Evolutionary conservation across 2,329 filamentous ascomycete genomes (phyloP), one percentile per base, ranked within the genome.

Genomic region (Scedosporium minutisporum): DNA sequence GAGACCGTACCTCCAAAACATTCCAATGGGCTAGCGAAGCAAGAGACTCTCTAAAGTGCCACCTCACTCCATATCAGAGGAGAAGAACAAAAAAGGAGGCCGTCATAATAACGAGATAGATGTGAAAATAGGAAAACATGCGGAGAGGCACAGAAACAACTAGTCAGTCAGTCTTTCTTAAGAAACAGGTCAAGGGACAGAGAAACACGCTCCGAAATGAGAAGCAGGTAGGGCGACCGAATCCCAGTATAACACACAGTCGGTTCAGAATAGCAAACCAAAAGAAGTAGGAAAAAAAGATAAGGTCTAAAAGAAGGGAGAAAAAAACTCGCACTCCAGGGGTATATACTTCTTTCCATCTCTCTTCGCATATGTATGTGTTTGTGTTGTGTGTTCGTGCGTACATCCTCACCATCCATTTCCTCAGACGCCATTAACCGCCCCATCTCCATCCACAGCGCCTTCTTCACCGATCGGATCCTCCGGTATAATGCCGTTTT

Each of bases 401-500:
- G 18, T 33, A 38, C 6, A 58, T 18, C 44, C 46, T n/a, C 42
- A 14, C 6, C 44, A 4, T 48, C 21, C 42, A 27, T 27, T 4
- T 23, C 18, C 25, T 51, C 42, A 29, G 48, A 6, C 38, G 27
- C 46, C 60, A 21, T 61, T 33, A 29, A n/a, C 46, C 59, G 12
- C 46, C 9, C 46, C 60, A 29, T 57, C 60, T 14, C 7, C 60
- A 18, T 27, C 51, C 48, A 16, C 58, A 16, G 21, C 38, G 38
- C 4, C 58, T 27, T 62, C 60, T 38, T 63, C 61, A 16, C 57
- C 61, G 7, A 63, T 10, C 25, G 57, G 42, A 4, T 63, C 33
- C 25, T 63, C 61, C 3, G 57, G 61, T 38, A 63, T 44, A 2
- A 83, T 74, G 12, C 85, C 85, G 67, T 88, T 87, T 77, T 83